These are phyloP conservation scores for Hura crepitans DNA, from an alignment of 441 rosid species.

Conservation along the genomic window DNA sequence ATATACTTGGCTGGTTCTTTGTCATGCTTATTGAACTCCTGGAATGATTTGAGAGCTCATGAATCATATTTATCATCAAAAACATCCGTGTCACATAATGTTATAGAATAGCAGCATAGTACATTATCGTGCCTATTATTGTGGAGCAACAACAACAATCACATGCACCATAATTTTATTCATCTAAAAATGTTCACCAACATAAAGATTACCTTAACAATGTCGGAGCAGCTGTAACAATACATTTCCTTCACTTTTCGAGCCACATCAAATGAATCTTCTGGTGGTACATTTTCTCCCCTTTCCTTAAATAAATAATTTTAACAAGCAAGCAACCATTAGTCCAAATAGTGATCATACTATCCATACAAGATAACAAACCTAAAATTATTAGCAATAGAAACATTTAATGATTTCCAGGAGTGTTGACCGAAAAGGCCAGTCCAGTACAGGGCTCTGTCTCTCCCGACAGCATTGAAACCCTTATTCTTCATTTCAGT, in stretches of 20 bases:
- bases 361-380: neutral
- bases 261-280: slow-evolving; percentile 95
- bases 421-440: neutral
- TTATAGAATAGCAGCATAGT: neutral
- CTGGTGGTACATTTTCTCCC: slow-evolving; percentile 95
- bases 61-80: slow-evolving; percentile 1
- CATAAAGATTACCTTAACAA: slow-evolving; percentile 67
- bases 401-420: neutral
- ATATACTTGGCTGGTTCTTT: slow-evolving; percentile 88
- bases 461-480: neutral
- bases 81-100: neutral
- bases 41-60: slow-evolving; percentile 31
- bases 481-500: neutral
- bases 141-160: slow-evolving; percentile 3
- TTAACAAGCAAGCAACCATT: slow-evolving; percentile 23
- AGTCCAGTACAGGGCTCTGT: neutral
- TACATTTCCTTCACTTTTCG: slow-evolving; percentile 94
- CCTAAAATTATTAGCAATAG: neutral
- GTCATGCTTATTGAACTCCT: slow-evolving; percentile 98
- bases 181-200: slow-evolving; percentile 12
- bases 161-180: slow-evolving; percentile 9
- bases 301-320: slow-evolving; percentile 65
- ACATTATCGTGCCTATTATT: neutral
- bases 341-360: neutral
- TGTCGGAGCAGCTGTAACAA: slow-evolving; percentile 89